Conservation (phyloP, 306 rosid species). For the Psophocarpus tetragonolobus region DNA sequence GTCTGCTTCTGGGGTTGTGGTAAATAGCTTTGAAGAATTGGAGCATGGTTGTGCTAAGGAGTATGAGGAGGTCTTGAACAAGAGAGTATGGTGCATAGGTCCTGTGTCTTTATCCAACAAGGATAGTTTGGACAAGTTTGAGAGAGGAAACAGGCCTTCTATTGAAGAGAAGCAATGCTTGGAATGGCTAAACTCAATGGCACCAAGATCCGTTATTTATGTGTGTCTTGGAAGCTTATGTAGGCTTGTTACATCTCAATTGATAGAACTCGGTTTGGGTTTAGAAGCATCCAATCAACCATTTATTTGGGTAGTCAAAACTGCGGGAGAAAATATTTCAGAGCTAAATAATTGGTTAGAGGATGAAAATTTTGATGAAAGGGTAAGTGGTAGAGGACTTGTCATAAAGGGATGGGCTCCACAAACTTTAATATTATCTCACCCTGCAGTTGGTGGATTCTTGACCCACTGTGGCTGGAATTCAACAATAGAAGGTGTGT, state of each 20-base stretch:
- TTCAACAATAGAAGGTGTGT: conserved; percentile 54
- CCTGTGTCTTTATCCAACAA: conserved; percentile 53
- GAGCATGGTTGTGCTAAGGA: conserved; percentile 37
- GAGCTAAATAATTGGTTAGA: conserved; percentile 53
- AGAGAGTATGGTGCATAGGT: conserved; percentile 64
- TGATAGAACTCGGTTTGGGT: conserved; percentile 51
- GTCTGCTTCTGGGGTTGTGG: conserved; percentile 48
- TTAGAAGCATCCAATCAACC: conserved; percentile 54
- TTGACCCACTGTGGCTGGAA: conserved; percentile 79
- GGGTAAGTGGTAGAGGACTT: conserved; percentile 54
- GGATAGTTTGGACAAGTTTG: conserved; percentile 41
- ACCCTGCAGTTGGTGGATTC: conserved; percentile 53
- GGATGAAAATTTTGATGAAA: conserved; percentile 48
- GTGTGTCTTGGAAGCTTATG: conserved; percentile 64
- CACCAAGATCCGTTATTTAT: conserved; percentile 51
- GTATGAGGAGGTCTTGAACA: conserved; percentile 29
- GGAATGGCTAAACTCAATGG: conserved; percentile 49
- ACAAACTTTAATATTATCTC: conserved; percentile 33
- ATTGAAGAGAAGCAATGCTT: conserved; percentile 35
- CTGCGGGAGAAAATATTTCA: conserved; percentile 15
- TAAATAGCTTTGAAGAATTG: conserved; percentile 54
- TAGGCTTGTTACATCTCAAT: conserved; percentile 45
- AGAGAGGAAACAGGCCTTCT: conserved; percentile 52
- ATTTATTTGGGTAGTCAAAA: conserved; percentile 60
- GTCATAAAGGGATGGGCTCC: conserved; percentile 30